These are phyloP conservation scores for Paramecium sonneborni DNA, from an alignment of 73 alveolate species.

Conservation along the genomic window DNA sequence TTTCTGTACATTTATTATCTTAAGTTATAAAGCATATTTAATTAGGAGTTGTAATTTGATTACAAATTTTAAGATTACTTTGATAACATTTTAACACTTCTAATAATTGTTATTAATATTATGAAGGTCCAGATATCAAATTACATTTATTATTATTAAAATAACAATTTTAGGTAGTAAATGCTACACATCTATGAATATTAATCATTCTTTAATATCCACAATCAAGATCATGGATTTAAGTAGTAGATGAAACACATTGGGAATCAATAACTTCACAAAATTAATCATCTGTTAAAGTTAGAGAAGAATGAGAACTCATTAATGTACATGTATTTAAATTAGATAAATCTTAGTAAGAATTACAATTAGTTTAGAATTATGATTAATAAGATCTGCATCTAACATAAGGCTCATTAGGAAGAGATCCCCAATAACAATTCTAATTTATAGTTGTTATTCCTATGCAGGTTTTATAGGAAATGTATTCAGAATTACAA, in stretches of 20 bases:
- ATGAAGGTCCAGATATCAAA: neutral
- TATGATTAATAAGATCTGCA: neutral
- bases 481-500: neutral
- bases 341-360: neutral
- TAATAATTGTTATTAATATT: neutral
- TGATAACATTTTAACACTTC: neutral
- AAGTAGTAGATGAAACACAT: neutral
- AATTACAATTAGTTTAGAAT: neutral
- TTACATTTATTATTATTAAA: neutral
- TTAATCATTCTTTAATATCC: neutral
- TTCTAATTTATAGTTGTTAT: neutral
- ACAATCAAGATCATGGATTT: neutral
- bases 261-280: neutral
- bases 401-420: neutral
- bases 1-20: neutral
- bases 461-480: neutral
- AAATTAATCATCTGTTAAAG: neutral
- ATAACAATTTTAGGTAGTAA: neutral
- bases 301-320: neutral
- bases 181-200: constrained; percentile 7
- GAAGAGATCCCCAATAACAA: neutral
- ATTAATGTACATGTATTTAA: neutral
- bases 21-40: neutral
- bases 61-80: neutral
- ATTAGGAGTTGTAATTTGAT: neutral